Conservation (phyloP, 2,329 filamentous ascomycete genomes). For the Cryphonectria radicalis region DNA sequence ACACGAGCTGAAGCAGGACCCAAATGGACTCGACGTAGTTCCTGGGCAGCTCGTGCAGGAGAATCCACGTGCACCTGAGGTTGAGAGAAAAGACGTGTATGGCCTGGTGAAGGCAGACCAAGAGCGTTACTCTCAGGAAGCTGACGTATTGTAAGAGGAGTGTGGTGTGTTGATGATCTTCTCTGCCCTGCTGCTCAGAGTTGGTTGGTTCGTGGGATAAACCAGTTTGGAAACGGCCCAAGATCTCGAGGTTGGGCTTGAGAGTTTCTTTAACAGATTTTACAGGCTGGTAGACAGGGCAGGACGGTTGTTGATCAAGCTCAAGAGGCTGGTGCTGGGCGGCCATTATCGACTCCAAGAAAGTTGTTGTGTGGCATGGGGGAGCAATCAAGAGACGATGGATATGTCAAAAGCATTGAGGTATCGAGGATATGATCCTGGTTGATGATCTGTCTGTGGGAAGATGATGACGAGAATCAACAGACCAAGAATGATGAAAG, state of each 20-base stretch:
- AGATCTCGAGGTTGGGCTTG: not conserved
- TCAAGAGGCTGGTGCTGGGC: not conserved
- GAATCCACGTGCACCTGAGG: constrained; percentile 25
- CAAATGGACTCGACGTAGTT: constrained; percentile 19
- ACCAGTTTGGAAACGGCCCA: not conserved
- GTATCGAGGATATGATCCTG: not conserved
- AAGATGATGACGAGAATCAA: not conserved
- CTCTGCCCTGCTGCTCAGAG: not conserved
- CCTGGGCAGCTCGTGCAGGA: constrained; percentile 24
- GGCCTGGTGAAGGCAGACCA: constrained; percentile 28
- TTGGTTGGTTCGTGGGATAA: not conserved
- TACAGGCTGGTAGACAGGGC: not conserved
- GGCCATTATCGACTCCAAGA: not conserved
- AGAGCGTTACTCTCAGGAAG: constrained; percentile 34
- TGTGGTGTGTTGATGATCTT: not conserved
- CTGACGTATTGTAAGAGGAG: constrained; percentile 29
- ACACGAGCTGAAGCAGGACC: constrained; percentile 21
- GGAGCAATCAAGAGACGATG: not conserved
- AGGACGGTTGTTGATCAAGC: not conserved
- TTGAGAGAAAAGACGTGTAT: constrained; percentile 9
- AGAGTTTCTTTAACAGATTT: not conserved
- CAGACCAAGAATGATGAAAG: not conserved
- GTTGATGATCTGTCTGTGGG: no score
- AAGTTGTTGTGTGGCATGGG: not conserved
- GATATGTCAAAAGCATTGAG: not conserved